Evolutionary conservation across 305 asterid genomes (phyloP).

Genomic region (Solanum chacoense): DNA sequence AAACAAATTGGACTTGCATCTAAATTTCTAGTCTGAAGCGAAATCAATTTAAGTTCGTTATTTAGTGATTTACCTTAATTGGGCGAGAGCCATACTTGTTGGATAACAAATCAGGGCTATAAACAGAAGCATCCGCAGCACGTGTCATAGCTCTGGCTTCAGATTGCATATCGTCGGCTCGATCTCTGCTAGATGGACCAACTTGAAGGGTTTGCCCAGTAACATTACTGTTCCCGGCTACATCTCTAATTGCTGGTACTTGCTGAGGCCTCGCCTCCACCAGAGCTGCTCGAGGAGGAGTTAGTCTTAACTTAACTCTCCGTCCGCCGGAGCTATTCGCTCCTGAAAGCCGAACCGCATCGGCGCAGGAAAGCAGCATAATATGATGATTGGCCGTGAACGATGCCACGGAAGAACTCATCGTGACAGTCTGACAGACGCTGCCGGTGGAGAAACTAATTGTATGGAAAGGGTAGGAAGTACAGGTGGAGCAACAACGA

Average conservation of each 20-base stretch:
- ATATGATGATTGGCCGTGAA: background rate
- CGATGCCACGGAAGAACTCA: background rate
- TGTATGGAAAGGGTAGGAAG: background rate
- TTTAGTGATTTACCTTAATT: slow-evolving; percentile 26
- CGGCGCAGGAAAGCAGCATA: background rate
- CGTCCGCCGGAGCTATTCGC: slow-evolving; percentile 4
- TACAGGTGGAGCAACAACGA: background rate
- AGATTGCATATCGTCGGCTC: slow-evolving; percentile 89
- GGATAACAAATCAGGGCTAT: slow-evolving; percentile 51
- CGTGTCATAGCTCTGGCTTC: slow-evolving; percentile 90
- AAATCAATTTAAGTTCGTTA: background rate
- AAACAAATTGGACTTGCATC: background rate
- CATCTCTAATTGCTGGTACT: slow-evolving; percentile 29
- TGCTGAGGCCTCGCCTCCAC: slow-evolving; percentile 62
- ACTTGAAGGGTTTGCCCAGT: slow-evolving; percentile 22
- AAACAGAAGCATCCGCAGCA: slow-evolving; percentile 68
- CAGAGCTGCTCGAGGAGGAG: slow-evolving; percentile 45
- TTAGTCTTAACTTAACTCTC: slow-evolving; percentile 5
- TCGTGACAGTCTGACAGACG: background rate
- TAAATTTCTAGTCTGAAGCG: background rate
- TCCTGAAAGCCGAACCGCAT: background rate
- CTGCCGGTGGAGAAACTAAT: background rate
- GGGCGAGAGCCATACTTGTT: slow-evolving; percentile 68
- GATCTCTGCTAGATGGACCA: slow-evolving; percentile 35
- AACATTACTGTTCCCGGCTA: background rate